Evolutionary conservation across 2,329 filamentous ascomycete genomes (phyloP).

Genomic region (Cladosporium colombiae): DNA sequence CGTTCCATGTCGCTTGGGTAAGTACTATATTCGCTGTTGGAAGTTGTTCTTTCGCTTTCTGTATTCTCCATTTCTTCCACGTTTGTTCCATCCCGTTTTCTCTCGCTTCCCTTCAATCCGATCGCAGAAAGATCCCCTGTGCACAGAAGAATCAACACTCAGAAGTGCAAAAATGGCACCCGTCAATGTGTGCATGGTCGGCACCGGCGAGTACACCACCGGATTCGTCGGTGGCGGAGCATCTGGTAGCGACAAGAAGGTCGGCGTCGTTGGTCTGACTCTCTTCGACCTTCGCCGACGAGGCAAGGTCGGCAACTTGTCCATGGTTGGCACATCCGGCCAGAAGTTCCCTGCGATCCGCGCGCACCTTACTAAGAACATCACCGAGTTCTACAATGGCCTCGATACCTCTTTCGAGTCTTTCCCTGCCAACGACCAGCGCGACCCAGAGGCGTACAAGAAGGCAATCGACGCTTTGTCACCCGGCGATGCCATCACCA

Average conservation of each 20-base stretch:
- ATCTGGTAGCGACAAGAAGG: slow-evolving; percentile 91
- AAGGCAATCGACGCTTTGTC: slow-evolving; percentile 79
- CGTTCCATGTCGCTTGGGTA: slow-evolving; percentile 12
- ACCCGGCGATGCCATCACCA: slow-evolving; percentile 85
- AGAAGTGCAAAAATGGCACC: slow-evolving; percentile 45
- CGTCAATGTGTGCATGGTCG: slow-evolving; percentile 60
- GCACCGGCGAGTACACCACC: slow-evolving; percentile 95
- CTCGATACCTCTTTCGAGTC: slow-evolving; percentile 85
- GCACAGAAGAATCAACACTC: neutral
- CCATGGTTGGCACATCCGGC: slow-evolving; percentile 88
- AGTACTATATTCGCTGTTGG: slow-evolving; percentile 7
- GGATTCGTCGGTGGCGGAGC: slow-evolving; percentile 84
- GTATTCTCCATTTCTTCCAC: neutral
- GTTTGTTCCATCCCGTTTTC: neutral
- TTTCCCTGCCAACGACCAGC: slow-evolving; percentile 71
- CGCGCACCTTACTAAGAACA: slow-evolving; percentile 85
- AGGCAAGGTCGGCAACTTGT: slow-evolving; percentile 81
- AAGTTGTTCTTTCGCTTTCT: slow-evolving; percentile 16
- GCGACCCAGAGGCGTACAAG: slow-evolving; percentile 84
- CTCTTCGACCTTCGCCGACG: slow-evolving; percentile 85
- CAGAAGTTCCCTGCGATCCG: slow-evolving; percentile 89
- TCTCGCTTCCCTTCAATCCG: neutral
- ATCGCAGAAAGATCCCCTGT: neutral
- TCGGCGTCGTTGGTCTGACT: slow-evolving; percentile 87
- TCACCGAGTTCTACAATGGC: slow-evolving; percentile 81